Conservation (phyloP, 331 rosid species). For the Quercus lobata region DNA sequence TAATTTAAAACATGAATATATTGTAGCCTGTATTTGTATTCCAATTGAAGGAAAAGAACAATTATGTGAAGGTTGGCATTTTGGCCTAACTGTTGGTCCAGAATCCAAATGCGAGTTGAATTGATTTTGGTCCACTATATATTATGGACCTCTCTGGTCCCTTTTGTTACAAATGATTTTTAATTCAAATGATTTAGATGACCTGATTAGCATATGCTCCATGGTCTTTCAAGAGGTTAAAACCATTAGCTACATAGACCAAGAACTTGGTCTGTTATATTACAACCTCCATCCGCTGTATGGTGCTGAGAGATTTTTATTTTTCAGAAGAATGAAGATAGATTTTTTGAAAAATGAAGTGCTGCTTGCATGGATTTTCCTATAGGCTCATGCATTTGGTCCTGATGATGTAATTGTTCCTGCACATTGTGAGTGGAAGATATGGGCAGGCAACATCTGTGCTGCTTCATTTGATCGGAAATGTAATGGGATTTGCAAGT, state of each 20-base stretch:
- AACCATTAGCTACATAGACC: not conserved
- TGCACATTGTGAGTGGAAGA: constrained; percentile 86
- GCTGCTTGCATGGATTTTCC: not conserved
- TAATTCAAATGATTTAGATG: not conserved
- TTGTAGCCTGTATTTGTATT: not conserved
- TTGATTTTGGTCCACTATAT: not conserved
- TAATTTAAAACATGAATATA: not conserved
- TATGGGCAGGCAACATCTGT: constrained; percentile 54
- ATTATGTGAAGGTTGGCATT: not conserved
- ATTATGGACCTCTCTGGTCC: too few relatives aligned
- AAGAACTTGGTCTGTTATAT: not conserved
- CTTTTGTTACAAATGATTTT: too few relatives aligned
- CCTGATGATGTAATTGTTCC: not conserved
- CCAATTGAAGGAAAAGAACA: not conserved
- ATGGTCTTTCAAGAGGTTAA: not conserved
- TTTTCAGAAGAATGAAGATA: not conserved
- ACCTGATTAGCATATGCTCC: not conserved
- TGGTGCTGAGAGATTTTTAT: not conserved
- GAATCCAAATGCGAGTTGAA: not conserved
- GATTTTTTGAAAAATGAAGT: not conserved
- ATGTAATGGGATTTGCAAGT: constrained; percentile 91
- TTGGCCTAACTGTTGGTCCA: not conserved
- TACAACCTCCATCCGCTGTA: not conserved
- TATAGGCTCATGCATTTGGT: not conserved
- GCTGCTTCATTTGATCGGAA: constrained; percentile 85